These are phyloP conservation scores for Laguncularia racemosa DNA, from an alignment of 345 rosid genomes.

Conservation along the genomic window DNA sequence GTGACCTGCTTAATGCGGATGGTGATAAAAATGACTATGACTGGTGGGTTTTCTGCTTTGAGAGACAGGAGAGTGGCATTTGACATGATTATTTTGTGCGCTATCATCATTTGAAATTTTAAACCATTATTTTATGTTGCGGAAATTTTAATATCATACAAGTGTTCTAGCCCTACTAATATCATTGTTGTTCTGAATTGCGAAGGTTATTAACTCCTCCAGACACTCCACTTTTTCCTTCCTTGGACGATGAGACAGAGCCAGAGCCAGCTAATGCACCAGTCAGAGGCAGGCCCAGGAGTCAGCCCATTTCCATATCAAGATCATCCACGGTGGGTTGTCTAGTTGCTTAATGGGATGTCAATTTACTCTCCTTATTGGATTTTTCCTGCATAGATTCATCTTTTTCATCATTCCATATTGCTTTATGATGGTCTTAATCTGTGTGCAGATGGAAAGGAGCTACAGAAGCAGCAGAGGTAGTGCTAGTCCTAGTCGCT, in stretches of 20 bases:
- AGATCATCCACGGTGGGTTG: conserved; percentile 85
- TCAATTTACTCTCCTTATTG: not conserved
- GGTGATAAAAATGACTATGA: conserved; percentile 97
- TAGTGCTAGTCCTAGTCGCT: conserved; percentile 93
- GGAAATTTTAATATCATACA: not conserved
- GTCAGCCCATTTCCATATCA: conserved; percentile 85
- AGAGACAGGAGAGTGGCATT: not conserved
- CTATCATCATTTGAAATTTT: not conserved
- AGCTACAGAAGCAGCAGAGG: conserved; percentile 87
- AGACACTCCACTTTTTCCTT: conserved; percentile 92
- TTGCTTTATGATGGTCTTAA: conserved; percentile 1
- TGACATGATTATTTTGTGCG: not conserved
- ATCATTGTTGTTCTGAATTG: conserved; percentile 23
- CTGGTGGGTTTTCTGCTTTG: conserved; percentile 48
- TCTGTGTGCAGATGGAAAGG: conserved; percentile 72
- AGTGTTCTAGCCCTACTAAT: conserved; percentile 17
- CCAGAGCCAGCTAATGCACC: conserved; percentile 38
- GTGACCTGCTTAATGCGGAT: conserved; percentile 74
- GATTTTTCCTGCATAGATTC: too few species aligned
- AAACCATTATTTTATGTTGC: too few species aligned
- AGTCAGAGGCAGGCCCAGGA: conserved; percentile 76
- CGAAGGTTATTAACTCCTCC: conserved; percentile 97
- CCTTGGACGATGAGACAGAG: conserved; percentile 76
- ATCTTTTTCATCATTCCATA: not conserved
- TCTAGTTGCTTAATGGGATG: conserved; percentile 9